Percentiles rank a stretch among this genome's conserved stretches.
Conservation (phyloP, 345 rosid species). For the Moringa oleifera region DNA sequence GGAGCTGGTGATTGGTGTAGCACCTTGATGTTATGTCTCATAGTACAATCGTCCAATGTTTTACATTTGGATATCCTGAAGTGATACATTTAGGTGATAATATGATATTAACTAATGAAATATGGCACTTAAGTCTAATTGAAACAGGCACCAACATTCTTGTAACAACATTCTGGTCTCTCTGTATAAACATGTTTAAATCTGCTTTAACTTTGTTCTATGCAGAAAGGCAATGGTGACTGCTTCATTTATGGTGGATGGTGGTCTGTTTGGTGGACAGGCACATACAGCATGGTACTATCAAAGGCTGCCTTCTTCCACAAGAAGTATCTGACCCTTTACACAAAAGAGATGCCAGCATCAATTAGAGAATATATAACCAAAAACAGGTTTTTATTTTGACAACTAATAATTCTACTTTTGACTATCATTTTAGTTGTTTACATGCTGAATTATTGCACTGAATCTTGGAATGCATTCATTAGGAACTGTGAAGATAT, state of each 20-base stretch:
- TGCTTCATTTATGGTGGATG: constrained; percentile 75
- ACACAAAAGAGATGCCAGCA: constrained; percentile 81
- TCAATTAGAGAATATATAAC: constrained; percentile 65
- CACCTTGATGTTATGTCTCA: too few species aligned
- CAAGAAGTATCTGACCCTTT: constrained; percentile 76
- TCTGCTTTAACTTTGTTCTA: not conserved
- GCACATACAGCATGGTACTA: constrained; percentile 90
- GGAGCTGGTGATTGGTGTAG: too few species aligned
- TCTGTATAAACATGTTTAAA: not conserved
- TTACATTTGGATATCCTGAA: too few species aligned
- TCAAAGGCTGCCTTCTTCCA: constrained; percentile 97
- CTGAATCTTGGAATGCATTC: constrained; percentile 19
- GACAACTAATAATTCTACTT: not conserved
- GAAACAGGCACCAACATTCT: too few species aligned
- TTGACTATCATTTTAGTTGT: constrained; percentile 1
- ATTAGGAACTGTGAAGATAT: constrained; percentile 98
- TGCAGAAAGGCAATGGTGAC: constrained; percentile 52
- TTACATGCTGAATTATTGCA: constrained; percentile 11
- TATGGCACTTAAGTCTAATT: not conserved
- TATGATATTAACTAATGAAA: not conserved
- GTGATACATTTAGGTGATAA: not conserved
- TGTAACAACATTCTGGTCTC: not conserved
- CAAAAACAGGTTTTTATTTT: constrained; percentile 59
- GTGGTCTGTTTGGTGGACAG: constrained; percentile 99
- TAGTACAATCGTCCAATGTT: too few species aligned